Evolutionary conservation across 2,329 filamentous ascomycete genomes (phyloP).

Genomic region (Verruconis gallopava): DNA sequence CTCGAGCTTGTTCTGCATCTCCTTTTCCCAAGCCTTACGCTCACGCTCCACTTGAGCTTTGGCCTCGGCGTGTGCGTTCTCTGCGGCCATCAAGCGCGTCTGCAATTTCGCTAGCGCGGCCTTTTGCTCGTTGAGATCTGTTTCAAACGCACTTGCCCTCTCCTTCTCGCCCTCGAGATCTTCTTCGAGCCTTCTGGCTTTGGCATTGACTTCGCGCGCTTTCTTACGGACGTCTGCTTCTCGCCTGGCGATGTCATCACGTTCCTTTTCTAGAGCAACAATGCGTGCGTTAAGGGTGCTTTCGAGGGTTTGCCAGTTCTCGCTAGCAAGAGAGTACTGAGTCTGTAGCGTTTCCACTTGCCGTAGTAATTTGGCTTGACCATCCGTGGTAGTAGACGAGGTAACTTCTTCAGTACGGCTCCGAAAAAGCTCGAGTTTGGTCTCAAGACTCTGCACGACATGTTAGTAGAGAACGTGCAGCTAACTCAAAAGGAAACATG

Average conservation of each 20-base stretch:
- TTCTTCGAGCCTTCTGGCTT: slow-evolving; percentile 59
- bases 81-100: slow-evolving; percentile 48
- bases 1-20: slow-evolving; percentile 45
- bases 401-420: slow-evolving; percentile 79
- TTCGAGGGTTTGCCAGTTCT: slow-evolving; percentile 97
- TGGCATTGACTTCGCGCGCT: slow-evolving; percentile 67
- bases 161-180: slow-evolving; percentile 62
- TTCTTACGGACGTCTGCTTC: slow-evolving; percentile 85
- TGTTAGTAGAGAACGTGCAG: slow-evolving; percentile 14
- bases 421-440: slow-evolving; percentile 79
- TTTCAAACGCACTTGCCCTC: slow-evolving; percentile 49
- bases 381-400: slow-evolving; percentile 66
- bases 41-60: slow-evolving; percentile 45
- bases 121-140: slow-evolving; percentile 49
- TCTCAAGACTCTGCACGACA: slow-evolving; percentile 54
- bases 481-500: not conserved
- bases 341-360: slow-evolving; percentile 94
- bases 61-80: slow-evolving; percentile 49
- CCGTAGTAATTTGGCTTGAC: slow-evolving; percentile 76
- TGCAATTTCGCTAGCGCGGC: slow-evolving; percentile 49
- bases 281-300: slow-evolving; percentile 68
- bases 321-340: slow-evolving; percentile 84
- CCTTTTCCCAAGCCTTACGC: slow-evolving; percentile 44
- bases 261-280: slow-evolving; percentile 71
- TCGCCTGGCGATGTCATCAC: slow-evolving; percentile 69